Base-by-base conservation (phyloP, 1,284 basidiomycete species). In the Mycosarcoma maydis region DNA sequence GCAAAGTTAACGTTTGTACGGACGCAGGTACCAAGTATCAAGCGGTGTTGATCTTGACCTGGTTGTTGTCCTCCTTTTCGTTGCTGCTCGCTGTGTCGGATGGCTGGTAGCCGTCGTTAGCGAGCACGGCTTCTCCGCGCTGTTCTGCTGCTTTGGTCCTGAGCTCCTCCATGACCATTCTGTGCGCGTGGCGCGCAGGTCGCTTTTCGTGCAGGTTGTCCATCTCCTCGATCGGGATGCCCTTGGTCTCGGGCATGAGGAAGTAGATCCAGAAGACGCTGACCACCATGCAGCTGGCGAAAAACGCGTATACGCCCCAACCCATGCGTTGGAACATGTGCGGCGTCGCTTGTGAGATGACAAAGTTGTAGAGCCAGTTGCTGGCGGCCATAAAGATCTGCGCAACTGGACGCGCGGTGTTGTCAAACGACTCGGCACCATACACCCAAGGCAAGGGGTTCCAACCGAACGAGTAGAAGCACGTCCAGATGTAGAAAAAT, bases 291-390 rank as follows among this genome's bases (percentile, higher is more conserved):
- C 89, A 87, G 13, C 83, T 76, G 0, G 87, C 84, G 78, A 92
- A 91, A 17, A 87, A 83, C 39, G 87, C 81, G 75, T 91, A 92
- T 16, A 90, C 90, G 0, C 84, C 85, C 6, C 86, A 82, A 14
- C 53, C 69, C 37, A 73, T 65, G 62, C 72, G 69, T 29, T 50
- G 54, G 13, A 81, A 76, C 44, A 83, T 81, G 40, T 72, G 59
- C 4, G 55, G 71, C 4, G 68, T 75, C 1, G 49, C 65, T 30
- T 65, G 64, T 3, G 41, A 37, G 38, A 70, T 84, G 86, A 19
- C 68, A 90, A 90, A 91, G 65, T 90, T 91, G 76, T 90, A 91
- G 27, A 87, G 71, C 90, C 90, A 92, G 80, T 91, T 91, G 38
- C 89, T 90, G 2, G 90, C 89, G 1, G 91, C 92, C 17, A 90